Evolutionary conservation across 352 stramenopile species (phyloP).

Genomic region (Phytophthora sp.): DNA sequence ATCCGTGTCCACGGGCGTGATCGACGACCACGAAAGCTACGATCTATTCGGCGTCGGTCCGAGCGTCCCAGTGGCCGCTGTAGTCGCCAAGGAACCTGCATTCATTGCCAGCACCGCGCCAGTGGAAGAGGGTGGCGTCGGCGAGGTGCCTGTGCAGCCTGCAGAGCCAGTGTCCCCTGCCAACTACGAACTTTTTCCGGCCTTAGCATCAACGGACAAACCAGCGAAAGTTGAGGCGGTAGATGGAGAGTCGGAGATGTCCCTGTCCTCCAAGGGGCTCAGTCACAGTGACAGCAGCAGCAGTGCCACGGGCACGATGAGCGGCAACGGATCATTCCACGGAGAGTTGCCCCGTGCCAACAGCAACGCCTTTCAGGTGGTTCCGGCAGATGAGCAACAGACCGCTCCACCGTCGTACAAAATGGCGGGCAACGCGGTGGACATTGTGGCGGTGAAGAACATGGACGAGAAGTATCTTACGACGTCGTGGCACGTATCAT

Average conservation of each 20-base stretch:
- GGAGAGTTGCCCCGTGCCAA: constrained; percentile 17
- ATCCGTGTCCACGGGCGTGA: constrained; percentile 20
- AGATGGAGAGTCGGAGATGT: constrained; percentile 37
- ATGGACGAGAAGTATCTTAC: constrained; percentile 63
- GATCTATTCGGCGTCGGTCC: constrained; percentile 37
- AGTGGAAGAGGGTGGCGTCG: constrained; percentile 36
- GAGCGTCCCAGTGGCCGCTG: constrained; percentile 16
- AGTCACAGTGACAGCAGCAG: constrained; percentile 30
- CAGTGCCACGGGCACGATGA: constrained; percentile 10
- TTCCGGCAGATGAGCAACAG: constrained; percentile 14
- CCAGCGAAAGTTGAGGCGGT: constrained; percentile 2
- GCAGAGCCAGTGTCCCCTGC: constrained; percentile 27
- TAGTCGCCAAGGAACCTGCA: constrained; percentile 18
- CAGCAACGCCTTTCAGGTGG: constrained; percentile 23
- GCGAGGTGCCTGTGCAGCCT: constrained; percentile 30
- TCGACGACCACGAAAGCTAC: constrained; percentile 42
- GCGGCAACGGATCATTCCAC: constrained; percentile 15
- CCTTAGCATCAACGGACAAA: constrained; percentile 27
- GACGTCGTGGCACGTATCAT: constrained; percentile 80
- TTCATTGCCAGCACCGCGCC: constrained; percentile 37
- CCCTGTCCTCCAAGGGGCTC: constrained; percentile 27
- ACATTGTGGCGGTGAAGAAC: constrained; percentile 79
- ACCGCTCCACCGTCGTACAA: constrained; percentile 55
- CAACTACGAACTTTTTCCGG: constrained; percentile 54
- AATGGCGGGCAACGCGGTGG: constrained; percentile 75